Conservation (phyloP, 1,284 basidiomycete genomes). For the Irpex sp. region DNA sequence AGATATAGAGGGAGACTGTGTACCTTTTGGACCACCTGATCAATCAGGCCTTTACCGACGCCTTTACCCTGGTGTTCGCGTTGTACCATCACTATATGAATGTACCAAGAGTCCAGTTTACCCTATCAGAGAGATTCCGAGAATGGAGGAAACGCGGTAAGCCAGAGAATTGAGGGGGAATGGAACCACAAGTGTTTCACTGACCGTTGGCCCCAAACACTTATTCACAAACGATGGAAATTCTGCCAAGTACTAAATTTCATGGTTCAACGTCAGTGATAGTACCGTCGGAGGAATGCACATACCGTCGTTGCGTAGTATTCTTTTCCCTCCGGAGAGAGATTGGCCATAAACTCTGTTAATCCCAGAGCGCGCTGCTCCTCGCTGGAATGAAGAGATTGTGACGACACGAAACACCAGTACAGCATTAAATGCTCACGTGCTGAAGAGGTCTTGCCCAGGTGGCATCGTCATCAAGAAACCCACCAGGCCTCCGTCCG, state of each 20-base stretch:
- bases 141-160: background rate
- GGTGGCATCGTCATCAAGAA: constrained; percentile 20
- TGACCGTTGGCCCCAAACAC: constrained; percentile 14
- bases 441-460: constrained; percentile 17
- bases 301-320: constrained; percentile 16
- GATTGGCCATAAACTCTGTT: constrained; percentile 14
- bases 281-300: background rate
- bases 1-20: background rate
- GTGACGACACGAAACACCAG: background rate
- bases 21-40: constrained; percentile 14
- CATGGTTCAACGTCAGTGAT: background rate
- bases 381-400: constrained; percentile 6
- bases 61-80: constrained; percentile 16
- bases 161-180: background rate
- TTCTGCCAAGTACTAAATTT: constrained; percentile 12
- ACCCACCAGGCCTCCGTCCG: constrained; percentile 15
- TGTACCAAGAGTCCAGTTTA: constrained; percentile 19
- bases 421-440: constrained; percentile 12
- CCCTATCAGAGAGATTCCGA: constrained; percentile 6
- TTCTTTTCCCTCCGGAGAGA: constrained; percentile 15
- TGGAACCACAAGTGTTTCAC: background rate
- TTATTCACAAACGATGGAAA: constrained; percentile 16
- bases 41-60: constrained; percentile 15
- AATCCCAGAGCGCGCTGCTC: constrained; percentile 17
- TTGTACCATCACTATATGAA: constrained; percentile 18